Percentiles rank a stretch among this genome's conserved stretches.
Evolutionary conservation across 768 basidiomycete genomes (phyloP).

Genomic region (Megacollybia marginata): DNA sequence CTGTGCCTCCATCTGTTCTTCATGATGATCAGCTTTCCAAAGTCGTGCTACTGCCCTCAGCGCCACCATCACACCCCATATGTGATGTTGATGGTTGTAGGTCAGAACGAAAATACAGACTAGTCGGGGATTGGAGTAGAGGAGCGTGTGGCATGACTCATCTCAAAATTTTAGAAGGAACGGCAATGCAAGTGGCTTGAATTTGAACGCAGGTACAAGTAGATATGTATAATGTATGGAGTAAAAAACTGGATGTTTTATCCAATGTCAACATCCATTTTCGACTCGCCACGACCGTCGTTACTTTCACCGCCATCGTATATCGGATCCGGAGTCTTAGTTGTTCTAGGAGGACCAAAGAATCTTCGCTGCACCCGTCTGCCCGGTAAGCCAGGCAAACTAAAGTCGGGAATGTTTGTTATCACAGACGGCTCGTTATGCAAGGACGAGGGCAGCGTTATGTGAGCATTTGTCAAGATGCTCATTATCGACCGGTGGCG

Average conservation of each 20-base stretch:
- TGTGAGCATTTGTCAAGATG: neutral
- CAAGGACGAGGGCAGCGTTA: neutral
- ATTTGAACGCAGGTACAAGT: neutral
- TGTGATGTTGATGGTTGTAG: slow-evolving; percentile 59
- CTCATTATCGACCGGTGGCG: neutral
- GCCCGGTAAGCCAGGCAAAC: neutral
- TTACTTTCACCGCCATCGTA: neutral
- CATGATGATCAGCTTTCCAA: slow-evolving; percentile 29
- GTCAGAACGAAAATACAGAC: slow-evolving; percentile 51
- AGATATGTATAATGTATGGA: neutral
- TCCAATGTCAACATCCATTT: neutral
- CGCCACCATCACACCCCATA: slow-evolving; percentile 2
- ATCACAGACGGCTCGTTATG: neutral
- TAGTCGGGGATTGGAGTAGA: slow-evolving; percentile 52
- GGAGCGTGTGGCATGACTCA: slow-evolving; percentile 67
- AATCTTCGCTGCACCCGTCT: neutral
- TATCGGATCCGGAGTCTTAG: neutral
- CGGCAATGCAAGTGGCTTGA: neutral
- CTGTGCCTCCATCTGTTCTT: slow-evolving; percentile 1
- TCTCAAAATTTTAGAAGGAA: slow-evolving; percentile 46
- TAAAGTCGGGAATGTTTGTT: neutral
- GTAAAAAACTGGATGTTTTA: neutral
- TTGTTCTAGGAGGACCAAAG: neutral
- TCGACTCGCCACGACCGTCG: neutral
- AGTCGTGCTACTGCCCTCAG: slow-evolving; percentile 7